A percentile compares a stretch with the other conserved stretches of the same genome.
Evolutionary conservation across 2,329 filamentous ascomycete genomes (phyloP).

Genomic region (Ceratocystis harringtonii): DNA sequence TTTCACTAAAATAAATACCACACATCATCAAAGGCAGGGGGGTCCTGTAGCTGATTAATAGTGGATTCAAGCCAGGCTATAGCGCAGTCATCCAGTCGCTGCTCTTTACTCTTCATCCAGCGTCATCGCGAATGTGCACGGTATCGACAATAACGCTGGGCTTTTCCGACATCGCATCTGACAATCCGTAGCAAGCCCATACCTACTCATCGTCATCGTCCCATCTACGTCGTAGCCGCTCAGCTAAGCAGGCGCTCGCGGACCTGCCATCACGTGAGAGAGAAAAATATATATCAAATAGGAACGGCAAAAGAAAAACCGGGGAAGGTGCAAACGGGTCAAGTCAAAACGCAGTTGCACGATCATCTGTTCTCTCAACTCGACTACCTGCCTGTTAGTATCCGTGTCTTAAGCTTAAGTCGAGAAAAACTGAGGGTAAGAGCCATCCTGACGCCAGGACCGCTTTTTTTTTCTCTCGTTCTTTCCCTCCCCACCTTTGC

Average conservation of each 20-base stretch:
- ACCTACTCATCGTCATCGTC: neutral
- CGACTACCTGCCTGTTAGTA: neutral
- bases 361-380: slow-evolving; percentile 3
- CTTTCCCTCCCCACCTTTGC: neutral
- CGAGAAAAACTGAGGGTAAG: neutral
- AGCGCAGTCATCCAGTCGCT: too few species aligned
- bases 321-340: neutral
- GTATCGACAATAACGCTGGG: neutral
- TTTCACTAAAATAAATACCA: neutral
- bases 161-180: neutral
- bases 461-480: neutral
- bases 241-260: neutral
- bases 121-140: too few species aligned
- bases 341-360: neutral
- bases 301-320: neutral
- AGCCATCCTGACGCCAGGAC: neutral
- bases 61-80: too few species aligned
- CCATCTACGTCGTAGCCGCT: neutral
- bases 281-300: neutral
- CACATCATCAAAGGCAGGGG: neutral
- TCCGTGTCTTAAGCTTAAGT: slow-evolving; percentile 4
- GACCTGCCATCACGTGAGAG: neutral
- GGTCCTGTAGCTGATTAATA: too few species aligned
- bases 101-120: too few species aligned
- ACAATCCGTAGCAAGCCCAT: neutral